Percentiles rank a stretch among this genome's conserved stretches.
Evolutionary conservation across 495 filamentous ascomycete genomes (phyloP).

Genomic region (Daldinia loculata): DNA sequence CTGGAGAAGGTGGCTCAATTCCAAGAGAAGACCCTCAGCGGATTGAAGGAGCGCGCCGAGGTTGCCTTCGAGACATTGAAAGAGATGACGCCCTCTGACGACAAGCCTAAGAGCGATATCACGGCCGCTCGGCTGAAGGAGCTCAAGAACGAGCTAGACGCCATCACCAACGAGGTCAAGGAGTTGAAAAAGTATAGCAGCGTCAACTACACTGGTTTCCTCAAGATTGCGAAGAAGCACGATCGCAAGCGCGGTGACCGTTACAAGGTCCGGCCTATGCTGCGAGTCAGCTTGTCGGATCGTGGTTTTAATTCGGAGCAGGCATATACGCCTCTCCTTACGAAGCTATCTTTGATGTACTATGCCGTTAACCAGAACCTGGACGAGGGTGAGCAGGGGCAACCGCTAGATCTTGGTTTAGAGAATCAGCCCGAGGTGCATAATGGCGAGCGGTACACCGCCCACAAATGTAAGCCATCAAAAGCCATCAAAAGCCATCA

Average conservation of each 20-base stretch:
- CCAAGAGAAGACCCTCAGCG: constrained; percentile 76
- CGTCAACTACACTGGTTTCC: constrained; percentile 96
- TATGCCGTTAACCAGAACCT: constrained; percentile 87
- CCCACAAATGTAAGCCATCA: constrained; percentile 77
- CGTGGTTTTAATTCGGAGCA: constrained; percentile 92
- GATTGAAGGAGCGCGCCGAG: constrained; percentile 73
- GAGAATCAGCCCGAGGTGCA: constrained; percentile 54
- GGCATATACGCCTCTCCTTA: constrained; percentile 88
- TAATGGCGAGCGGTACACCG: constrained; percentile 77
- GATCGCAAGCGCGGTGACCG: constrained; percentile 82
- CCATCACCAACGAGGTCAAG: constrained; percentile 87
- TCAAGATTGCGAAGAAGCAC: constrained; percentile 99
- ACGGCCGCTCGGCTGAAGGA: constrained; percentile 69
- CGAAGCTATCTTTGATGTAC: constrained; percentile 93
- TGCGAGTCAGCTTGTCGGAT: constrained; percentile 86
- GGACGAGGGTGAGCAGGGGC: constrained; percentile 56
- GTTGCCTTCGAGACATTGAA: constrained; percentile 68
- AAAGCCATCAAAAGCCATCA: no score
- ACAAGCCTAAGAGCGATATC: constrained; percentile 50
- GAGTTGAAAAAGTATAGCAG: constrained; percentile 94
- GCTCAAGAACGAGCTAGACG: constrained; percentile 80
- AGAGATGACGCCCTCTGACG: constrained; percentile 57
- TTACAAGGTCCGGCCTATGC: constrained; percentile 88
- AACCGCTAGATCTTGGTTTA: constrained; percentile 47
- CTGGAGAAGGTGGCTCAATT: constrained; percentile 95